Evolutionary conservation across 1,139 yeast genomes (phyloP).

Genomic region (Diutina catenulata): DNA sequence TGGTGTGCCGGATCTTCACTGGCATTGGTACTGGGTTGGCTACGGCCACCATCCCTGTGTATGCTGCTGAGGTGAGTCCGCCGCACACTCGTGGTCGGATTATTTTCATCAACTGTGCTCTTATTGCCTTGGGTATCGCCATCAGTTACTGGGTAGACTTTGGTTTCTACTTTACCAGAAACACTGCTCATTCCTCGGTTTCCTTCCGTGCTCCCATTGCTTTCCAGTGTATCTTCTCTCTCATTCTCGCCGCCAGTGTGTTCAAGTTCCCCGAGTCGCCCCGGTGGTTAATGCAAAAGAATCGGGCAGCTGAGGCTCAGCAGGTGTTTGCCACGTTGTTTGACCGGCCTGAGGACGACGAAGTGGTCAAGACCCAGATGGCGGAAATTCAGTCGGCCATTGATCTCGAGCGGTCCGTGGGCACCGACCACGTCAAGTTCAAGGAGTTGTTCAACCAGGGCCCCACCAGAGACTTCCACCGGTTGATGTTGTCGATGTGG

Average conservation of each 20-base stretch:
- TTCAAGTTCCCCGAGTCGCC: slow-evolving; percentile 37
- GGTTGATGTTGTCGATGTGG: slow-evolving; percentile 36
- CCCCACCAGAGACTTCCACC: slow-evolving; percentile 33
- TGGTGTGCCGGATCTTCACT: slow-evolving; percentile 29
- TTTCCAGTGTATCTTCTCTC: slow-evolving; percentile 27
- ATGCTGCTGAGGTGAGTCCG: slow-evolving; percentile 26
- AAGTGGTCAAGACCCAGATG: slow-evolving; percentile 16
- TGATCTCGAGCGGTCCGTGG: slow-evolving; percentile 16
- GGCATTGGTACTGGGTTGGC: slow-evolving; percentile 31
- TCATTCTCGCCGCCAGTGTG: slow-evolving; percentile 16
- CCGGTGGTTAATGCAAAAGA: slow-evolving; percentile 25
- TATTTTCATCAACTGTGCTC: slow-evolving; percentile 25
- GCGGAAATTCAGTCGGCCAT: slow-evolving; percentile 20
- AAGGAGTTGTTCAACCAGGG: slow-evolving; percentile 24
- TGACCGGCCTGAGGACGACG: slow-evolving; percentile 19
- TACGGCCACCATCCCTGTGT: slow-evolving; percentile 28
- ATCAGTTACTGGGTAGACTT: slow-evolving; percentile 34
- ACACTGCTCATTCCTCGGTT: slow-evolving; percentile 8
- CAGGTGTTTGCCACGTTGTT: slow-evolving; percentile 33
- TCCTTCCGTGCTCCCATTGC: slow-evolving; percentile 37
- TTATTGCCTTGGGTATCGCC: slow-evolving; percentile 28
- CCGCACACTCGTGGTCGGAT: slow-evolving; percentile 24
- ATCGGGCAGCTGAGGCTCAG: slow-evolving; percentile 34
- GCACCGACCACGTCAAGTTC: slow-evolving; percentile 15
- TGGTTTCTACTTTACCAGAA: slow-evolving; percentile 23